phyloP scores from a whole-genome alignment of 2,329 filamentous ascomycete genomes.

The Claviceps monticola region DNA sequence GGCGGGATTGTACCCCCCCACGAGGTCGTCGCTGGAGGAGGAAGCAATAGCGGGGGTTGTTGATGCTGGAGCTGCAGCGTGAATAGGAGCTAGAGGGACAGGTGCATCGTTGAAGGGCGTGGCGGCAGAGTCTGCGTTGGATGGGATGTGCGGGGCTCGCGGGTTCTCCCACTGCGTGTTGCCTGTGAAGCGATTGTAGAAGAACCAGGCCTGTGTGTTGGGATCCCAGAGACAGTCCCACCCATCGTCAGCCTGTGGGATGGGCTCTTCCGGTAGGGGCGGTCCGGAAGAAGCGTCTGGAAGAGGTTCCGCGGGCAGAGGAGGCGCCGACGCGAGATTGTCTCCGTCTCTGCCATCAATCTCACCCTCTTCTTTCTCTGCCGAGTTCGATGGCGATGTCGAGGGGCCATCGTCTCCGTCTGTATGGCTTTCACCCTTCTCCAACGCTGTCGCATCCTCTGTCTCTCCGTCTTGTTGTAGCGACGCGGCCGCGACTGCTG shows the following conservation, averaged over 20 bases:
- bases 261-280: constrained; percentile 28
- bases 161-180: constrained; percentile 78
- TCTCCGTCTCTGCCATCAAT: constrained; percentile 2
- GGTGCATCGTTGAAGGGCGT: constrained; percentile 14
- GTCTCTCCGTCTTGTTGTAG: constrained; percentile 7
- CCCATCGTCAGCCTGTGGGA: constrained; percentile 48
- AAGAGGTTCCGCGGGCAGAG: constrained; percentile 22
- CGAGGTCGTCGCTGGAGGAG: constrained; percentile 25
- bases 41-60: constrained; percentile 15
- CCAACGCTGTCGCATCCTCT: not conserved
- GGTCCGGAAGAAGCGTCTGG: constrained; percentile 14
- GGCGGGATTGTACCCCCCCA: constrained; percentile 81
- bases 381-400: not conserved
- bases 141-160: constrained; percentile 37
- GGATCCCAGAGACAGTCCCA: constrained; percentile 74
- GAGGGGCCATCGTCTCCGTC: not conserved
- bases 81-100: constrained; percentile 14
- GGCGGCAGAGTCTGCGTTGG: not conserved
- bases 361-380: constrained; percentile 4
- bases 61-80: constrained; percentile 11
- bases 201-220: constrained; percentile 58
- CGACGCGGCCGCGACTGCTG: not conserved
- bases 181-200: constrained; percentile 68
- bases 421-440: not conserved
- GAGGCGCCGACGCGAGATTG: constrained; percentile 8